Conservation (phyloP, 1,139 yeast species). For the Kurtzmaniella quercitrusa region DNA sequence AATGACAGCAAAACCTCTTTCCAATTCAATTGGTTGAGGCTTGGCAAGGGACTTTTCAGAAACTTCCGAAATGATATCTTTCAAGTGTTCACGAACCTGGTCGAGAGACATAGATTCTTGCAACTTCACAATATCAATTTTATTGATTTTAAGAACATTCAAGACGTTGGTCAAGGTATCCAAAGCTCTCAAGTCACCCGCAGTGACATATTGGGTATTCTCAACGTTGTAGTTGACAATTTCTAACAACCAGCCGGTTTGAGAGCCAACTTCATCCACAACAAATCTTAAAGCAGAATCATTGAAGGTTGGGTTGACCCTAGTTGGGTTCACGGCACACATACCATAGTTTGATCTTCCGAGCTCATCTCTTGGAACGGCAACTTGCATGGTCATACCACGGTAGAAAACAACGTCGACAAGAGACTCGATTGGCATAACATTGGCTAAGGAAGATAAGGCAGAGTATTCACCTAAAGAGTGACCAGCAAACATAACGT, state of each 20-base stretch:
- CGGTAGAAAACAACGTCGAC: slow-evolving; percentile 98
- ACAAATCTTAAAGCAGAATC: slow-evolving; percentile 95
- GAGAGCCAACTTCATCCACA: slow-evolving; percentile 78
- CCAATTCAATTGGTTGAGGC: slow-evolving; percentile 94
- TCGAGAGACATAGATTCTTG: slow-evolving; percentile 80
- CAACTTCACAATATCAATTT: slow-evolving; percentile 86
- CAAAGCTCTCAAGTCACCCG: slow-evolving; percentile 95
- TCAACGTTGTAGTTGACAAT: slow-evolving; percentile 98
- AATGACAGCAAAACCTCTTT: slow-evolving; percentile 97
- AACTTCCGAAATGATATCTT: slow-evolving; percentile 84
- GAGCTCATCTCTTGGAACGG: slow-evolving; percentile 90
- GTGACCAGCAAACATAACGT: slow-evolving; percentile 97
- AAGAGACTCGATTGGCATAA: slow-evolving; percentile 96
- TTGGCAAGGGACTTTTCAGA: slow-evolving; percentile 75
- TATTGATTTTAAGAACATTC: slow-evolving; percentile 88
- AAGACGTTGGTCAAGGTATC: slow-evolving; percentile 91
- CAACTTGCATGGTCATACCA: slow-evolving; percentile 99
- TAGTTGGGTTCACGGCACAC: slow-evolving; percentile 97
- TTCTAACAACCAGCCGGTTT: slow-evolving; percentile 91
- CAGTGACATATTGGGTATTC: slow-evolving; percentile 96
- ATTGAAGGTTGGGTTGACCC: slow-evolving; percentile 82
- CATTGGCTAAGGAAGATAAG: slow-evolving; percentile 92
- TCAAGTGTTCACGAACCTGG: slow-evolving; percentile 80
- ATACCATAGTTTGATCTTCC: slow-evolving; percentile 99
- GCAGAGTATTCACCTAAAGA: slow-evolving; percentile 99